Evolutionary conservation across 345 rosid genomes (phyloP), one percentile per base, ranked within the genome.

Genomic region (Atalantia buxifolia): DNA sequence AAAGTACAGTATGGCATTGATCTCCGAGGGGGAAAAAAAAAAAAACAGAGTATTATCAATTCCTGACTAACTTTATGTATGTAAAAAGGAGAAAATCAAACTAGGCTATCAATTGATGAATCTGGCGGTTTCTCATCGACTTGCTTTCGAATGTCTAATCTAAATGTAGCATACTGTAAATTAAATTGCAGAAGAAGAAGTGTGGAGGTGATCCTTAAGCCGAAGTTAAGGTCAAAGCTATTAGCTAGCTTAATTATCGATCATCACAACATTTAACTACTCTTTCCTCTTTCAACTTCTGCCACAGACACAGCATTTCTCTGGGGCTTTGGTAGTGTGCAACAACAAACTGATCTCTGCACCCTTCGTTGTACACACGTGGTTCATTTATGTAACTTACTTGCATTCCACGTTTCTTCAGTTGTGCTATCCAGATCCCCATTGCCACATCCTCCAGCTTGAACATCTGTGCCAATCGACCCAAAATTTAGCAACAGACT

Each of bases 341-440:
- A 55, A 86, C 82, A 33, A 83, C 65, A 35, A 83, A 86, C 7
- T 84, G 86, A 45, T 83, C 82, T 45, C 57, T 68, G 80, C 88
- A 86, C 30, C 88, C 88, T 45, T 59, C 78, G 53, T 81, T 83
- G 77, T 81, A 5, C 56, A 86, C 76, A 40, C 83, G 80, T 14
- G 35, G 80, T 4, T 86, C 85, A 5, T 70, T 83, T 71, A 77
- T 80, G 45, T 81, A 83, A 22, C 68, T 79, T 9, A 83, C 85
- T 22, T 53, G 24, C 69, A 86, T 76, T 25, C 88, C 86, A 6
- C 63, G 78, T 68, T 74, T 83, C 22, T 74, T 64, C 85, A 83
- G 80, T 21, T 83, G 76, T 1, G 77, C 59, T 45, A 86, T 86
- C 88, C 88, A 86, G 66, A 86, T 86, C n/a, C 88, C 88, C 88